Base-by-base conservation (phyloP, 2,329 filamentous ascomycete species). In the Albifimbria verrucaria region DNA sequence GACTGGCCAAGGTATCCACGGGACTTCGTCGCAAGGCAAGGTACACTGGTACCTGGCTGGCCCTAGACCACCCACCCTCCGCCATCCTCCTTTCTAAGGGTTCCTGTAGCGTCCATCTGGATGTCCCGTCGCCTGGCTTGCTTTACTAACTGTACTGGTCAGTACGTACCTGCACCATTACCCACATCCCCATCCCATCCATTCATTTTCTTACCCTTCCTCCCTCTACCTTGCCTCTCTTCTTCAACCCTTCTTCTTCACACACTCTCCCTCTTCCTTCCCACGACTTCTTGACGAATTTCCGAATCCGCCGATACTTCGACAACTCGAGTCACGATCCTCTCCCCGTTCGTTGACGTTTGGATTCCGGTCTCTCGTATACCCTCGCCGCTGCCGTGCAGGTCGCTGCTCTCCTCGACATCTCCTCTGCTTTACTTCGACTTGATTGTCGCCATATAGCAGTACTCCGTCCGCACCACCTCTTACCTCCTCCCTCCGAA, bases 261-360 rank as follows among this genome's bases (percentile, higher is more conserved):
- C 50, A 12, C 54, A 47, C 49, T 57, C 55, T 55, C 52, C 51
- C 25, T 47, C 56, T 55, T 49, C 44, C 56, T 54, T n/a, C 32
- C 12, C 32, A 39, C 32, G 32, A 39, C 32, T n/a, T 39, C 32
- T 39, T 39, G 66, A 56, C 61, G 60, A 62, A 46, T 11, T 60
- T 57, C 66, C 65, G 69, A 72, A 71, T 70, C 69, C 68, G 62
- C 64, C 68, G 57, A 70, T 57, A 57, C 57, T 55, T 59, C 61
- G 67, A 69, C 66, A 70, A 70, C 49, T 51, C 48, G 51, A 62
- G 64, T 71, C 68, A 62, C 66, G 67, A 64, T 63, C 57, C 51
- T 52, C 55, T 56, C 56, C 56, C 50, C 48, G 58, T 66, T 65
- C 65, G 63, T 67, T 55, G 64, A 66, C 60, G 46, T 56, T 53